A percentile compares a stretch with the other conserved stretches of the same genome.
phyloP scores from a whole-genome alignment of 805 yeast genomes.

The Candida corydali region DNA sequence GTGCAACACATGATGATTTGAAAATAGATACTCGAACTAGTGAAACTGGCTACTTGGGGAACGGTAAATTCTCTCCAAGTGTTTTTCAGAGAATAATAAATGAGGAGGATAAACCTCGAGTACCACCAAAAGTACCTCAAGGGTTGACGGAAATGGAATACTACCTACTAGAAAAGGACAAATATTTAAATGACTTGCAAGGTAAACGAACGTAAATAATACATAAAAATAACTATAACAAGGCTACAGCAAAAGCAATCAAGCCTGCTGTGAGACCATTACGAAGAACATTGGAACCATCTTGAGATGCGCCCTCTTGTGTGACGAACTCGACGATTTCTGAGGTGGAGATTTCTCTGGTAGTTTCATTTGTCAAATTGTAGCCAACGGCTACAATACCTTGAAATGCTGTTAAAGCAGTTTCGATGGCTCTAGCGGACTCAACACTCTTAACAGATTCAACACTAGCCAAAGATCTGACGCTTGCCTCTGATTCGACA shows the following conservation, averaged over 20 bases:
- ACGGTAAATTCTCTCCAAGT: conserved; percentile 37
- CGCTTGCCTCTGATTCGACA: conserved; percentile 6
- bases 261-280: conserved; percentile 16
- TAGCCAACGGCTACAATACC: conserved; percentile 12
- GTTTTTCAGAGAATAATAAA: conserved; percentile 27
- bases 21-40: conserved; percentile 24
- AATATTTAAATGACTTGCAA: conserved; percentile 33
- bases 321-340: background rate
- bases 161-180: conserved; percentile 38
- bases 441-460: conserved; percentile 9
- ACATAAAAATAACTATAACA: conserved; percentile 7
- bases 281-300: conserved; percentile 9
- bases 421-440: conserved; percentile 12
- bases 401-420: conserved; percentile 8
- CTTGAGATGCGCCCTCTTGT: background rate
- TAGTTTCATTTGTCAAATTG: conserved; percentile 6
- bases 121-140: conserved; percentile 42
- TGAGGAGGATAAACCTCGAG: conserved; percentile 30
- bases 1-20: conserved; percentile 17
- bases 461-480: conserved; percentile 3
- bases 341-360: conserved; percentile 4
- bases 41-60: conserved; percentile 39
- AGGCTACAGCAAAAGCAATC: conserved; percentile 21
- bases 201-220: conserved; percentile 22
- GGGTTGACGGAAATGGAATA: conserved; percentile 41